Base-by-base conservation (phyloP, 1,139 yeast genomes). In the Candida glucosophila region DNA sequence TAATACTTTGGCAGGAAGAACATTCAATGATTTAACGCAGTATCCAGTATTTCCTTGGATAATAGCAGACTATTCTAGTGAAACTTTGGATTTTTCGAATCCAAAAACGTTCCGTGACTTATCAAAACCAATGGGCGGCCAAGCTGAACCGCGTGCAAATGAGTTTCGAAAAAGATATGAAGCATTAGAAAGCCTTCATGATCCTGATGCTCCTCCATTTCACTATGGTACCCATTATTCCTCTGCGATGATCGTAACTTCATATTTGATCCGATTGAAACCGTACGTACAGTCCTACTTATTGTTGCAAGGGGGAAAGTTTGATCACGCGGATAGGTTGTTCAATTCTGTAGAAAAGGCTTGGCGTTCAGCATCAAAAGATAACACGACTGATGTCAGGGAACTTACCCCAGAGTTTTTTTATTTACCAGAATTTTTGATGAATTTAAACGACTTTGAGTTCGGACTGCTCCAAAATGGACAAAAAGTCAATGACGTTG, bases 1-100 rank as follows among this genome's bases (percentile, higher is more conserved):
- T 14, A 83, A 83, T 43, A 81, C 92, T 0, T 49, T 83, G 29
- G 92, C 95, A 0, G 95, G 95, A 0, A 58, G 95, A 37, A 82
- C 95, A 0, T 81, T 77, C 48, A 83, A 83, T 48, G 95, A 83
- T 45, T 52, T 83, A 29, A 82, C 94, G 0, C 95, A 83, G 38
- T 83, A 83, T 43, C 95, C 95, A 0, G 80, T 83, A 1, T 83
- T 83, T 37, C 95, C 95, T 0, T 83, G 94, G 93, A 82, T 83
- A 0, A 65, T 83, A 32, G 77, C 92, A 0, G 93, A 83, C 44
- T 82, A 83, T 43, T 62, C 71, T 1, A 77, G 88, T 37, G 73
- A 70, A 2, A 62, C 52, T 5, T 53, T 83, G 12, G 86, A 83
- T 44, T 54, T 83, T 18, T 47, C 55, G 3, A 57, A 80, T 38